Evolutionary conservation across 305 asterid genomes (phyloP), one percentile per base, ranked within the genome.

Genomic region (Andrographis paniculata): DNA sequence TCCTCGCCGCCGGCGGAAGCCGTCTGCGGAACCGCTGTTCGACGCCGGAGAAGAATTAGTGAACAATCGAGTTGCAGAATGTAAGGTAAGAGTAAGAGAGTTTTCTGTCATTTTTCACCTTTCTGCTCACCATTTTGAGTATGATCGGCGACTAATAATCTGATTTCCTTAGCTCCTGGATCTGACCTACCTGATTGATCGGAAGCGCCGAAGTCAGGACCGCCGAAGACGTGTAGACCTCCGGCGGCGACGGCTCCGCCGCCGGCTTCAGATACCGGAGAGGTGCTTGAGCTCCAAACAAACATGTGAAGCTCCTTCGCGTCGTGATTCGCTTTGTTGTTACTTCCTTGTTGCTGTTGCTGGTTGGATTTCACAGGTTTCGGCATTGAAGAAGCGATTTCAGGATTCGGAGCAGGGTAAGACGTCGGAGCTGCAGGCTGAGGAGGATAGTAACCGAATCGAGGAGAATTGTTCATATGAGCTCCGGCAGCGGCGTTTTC

Each of bases 241-340:
- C 77, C 82, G 19, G 87, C 82, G 13, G 76, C 82, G 22, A 45
- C 68, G 12, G 21, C 68, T 19, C 74, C 89, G 14, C 79, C 87
- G 16, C 71, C 80, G 1, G 61, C 73, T 60, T 91, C 98, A 1
- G 96, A 86, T 51, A 83, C 95, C n/a, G 98, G 98, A 1, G 96
- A 86, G 12, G 94, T 87, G 45, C 96, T 89, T 0, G 96, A 82
- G 63, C 98, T 89, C 98, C 96, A 91, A 6, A 91, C 99, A 30
- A 91, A 91, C 99, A 91, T 91, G 68, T 91, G 99, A 22, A 91
- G 86, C 63, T 91, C 99, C 46, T 91, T 91, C 0, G 94, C 92
- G 45, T 91, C 96, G 52, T 71, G 80, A 22, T 62, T 78, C 12
- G 72, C 61, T 52, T 82, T 85, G 19, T 11, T 13, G 30, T 8